Base-by-base conservation (phyloP, 768 basidiomycete genomes). In the Leccinum fibrillosum region DNA sequence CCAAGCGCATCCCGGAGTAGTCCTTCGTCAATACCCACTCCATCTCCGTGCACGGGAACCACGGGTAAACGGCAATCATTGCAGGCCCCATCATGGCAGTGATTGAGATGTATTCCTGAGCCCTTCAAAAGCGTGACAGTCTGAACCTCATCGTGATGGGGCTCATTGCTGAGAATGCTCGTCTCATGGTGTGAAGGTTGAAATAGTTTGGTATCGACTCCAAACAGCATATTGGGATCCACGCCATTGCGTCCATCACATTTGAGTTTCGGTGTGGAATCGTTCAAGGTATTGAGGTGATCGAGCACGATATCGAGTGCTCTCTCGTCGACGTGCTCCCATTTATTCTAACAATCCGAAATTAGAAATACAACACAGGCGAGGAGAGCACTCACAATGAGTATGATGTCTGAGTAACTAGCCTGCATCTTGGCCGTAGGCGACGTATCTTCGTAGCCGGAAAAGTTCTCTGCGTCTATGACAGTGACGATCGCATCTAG, bases 341-440 rank as follows among this genome's bases (percentile, higher is more conserved):
- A 93, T 79, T 98, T 97, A 64, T 94, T 95, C 86, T 92, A 65
- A 10, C 8, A 12, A 34, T 23, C 42, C 25, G 32, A 2, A 35
- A 57, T 30, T 30, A n/a, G n/a, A 5, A 21, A 52, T 39, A 48
- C 25, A 53, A n/a, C 25, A 54, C 58, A 48, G 23, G 2, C 23
- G n/a, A 30, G 26, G 35, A 30, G 25, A 19, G 5, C 12, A 78
- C 86, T 58, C 59, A 91, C 90, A 54, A 98, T 82, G 28, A 98
- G 77, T 57, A 98, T 84, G 39, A 95, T 79, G 69, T 98, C 95
- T 3, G 94, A 94, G 70, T 96, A 98, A 67, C 89, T 89, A n/a
- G 95, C 91, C 76, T 92, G 88, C 87, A 96, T 93, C 69, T 85
- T 91, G 21, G 94, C 94, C 1, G 94, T 95, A 0, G 91, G 88